Evolutionary conservation across 257 asterid species (phyloP), one percentile per base, ranked within the genome.

Genomic region (Asclepias syriaca): DNA sequence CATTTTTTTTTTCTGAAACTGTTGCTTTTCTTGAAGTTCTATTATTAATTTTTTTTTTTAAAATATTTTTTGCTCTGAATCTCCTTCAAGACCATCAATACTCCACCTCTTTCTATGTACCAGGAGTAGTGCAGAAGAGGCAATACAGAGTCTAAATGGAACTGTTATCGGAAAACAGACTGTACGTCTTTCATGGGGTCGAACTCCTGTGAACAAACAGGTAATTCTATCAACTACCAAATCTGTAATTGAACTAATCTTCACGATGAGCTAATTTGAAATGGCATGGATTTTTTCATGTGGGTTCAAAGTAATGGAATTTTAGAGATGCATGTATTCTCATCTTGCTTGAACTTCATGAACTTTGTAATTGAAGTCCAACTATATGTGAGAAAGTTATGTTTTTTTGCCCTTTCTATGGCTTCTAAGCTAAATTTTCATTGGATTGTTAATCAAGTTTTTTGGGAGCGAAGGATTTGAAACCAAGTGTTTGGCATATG

Each of bases 101-200:
- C 46, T n/a, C 34, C 12, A 21, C 48, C 46, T 51, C 46, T 37
- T 39, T 5, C 43, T 27, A 22, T 60, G n/a, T 45, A 50, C 80
- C 84, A 92, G 96, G 81, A 73, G 70, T 70, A 89, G 83, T 46
- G 98, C 96, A 4, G 96, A 90, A 81, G 93, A 87, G 75, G 98
- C 98, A 10, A 79, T 92, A 77, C 86, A 88, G 83, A 84, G 85
- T 75, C 83, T 90, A 81, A 88, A 80, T 66, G 98, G 98, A 4
- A 77, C 87, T 8, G 82, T 84, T 12, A 90, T 90, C 18, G 96
- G 98, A 69, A 88, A 87, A 73, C 96, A 89, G 81, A 84, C 90
- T 12, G 94, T 92, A 5, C 89, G 96, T 12, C 92, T 92, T 54
- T 90, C 98, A 16, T 92, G 98, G 98, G 96, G 96, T 21, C 87